Base-by-base conservation (phyloP, 805 yeast species). In the Saccharomycopsis sp. region DNA sequence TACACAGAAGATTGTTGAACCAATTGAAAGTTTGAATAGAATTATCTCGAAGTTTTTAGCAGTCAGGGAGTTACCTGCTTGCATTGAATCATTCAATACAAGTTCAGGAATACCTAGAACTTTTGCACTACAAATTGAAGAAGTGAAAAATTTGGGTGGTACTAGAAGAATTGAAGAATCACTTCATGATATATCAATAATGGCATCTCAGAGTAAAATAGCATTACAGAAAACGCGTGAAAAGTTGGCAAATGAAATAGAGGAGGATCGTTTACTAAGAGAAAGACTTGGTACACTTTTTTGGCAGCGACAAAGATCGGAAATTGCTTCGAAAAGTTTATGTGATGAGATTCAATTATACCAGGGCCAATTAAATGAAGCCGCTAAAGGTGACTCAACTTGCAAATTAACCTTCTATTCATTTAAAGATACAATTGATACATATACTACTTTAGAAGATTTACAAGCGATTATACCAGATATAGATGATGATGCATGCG, bases 91-190 rank as follows among this genome's bases (percentile, higher is more conserved):
- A 0, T 55, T 81, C 1, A 75, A 77, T 41, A 70, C 67, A 43
- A 79, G 31, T 20, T 85, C 59, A 63, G 73, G 62, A 52, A 69
- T 83, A 0, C 93, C 95, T 0, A 68, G 68, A 5, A 70, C 79
- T 1, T 64, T 84, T 1, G 46, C 77, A 0, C 71, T 71, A 7
- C 79, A 79, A 48, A 71, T 77, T 6, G 75, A 75, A 17, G 77
- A 74, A 31, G 64, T 83, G 8, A 62, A 66, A 4, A 58, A 71
- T 1, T 53, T 62, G 32, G 85, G 87, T 2, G 89, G 88, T 1
- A 51, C 66, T 0, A 48, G 54, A 3, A 59, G 60, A 11, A 55
- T 83, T 3, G 67, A 64, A 17, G 62, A 60, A 16, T 54, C 75
- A 2, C 58, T 75, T 33, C 54, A 55, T 3, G 81, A 77, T 47